Evolutionary conservation across 2,329 filamentous ascomycete genomes (phyloP), one percentile per base, ranked within the genome.

Genomic region (Fusarium bactridioides): DNA sequence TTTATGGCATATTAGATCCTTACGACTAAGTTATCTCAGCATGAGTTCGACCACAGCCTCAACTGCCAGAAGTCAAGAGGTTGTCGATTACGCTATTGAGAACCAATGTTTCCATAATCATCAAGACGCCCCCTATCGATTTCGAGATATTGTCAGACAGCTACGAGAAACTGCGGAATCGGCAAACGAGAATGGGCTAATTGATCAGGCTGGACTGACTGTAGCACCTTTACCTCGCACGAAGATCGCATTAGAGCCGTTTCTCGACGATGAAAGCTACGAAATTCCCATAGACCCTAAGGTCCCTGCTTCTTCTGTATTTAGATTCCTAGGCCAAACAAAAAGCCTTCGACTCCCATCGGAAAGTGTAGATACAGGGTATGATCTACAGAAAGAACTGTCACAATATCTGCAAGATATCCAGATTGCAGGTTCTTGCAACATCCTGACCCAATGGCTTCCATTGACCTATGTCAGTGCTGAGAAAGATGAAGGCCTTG

Each of bases 51-150:
- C 31, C 37, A 56, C 58, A 16, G 19, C 35, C 41, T 64, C 53
- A 23, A 54, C 38, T 38, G 31, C 37, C n/a, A 33, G n/a, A 47
- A 44, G 29, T 13, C 73, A 72, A 43, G 58, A 68, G 9, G 77
- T 70, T 5, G 72, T 69, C 25, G 69, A 77, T 25, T 81, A 80
- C 41, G 80, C 75, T 15, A 74, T 70, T 27, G 50, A 58, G 25
- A 70, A 78, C 9, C 45, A 47, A 19, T 82, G 78, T 57, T 80
- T 82, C 35, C 48, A 41, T 25, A 61, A 78, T 43, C 67, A 81
- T 35, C 68, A 29, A 38, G 64, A 37, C 4, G n/a, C 57, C 5
- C 79, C 77, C 0, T 82, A 79, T 59, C 69, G 74, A n/a, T 76
- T 79, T n/a, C 25, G 63, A 19, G 65, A 77, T 25, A 69, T 76